Percentiles rank a stretch among this genome's conserved stretches.
Conservation (phyloP, 139 green algal genomes). For the Tetraselmis chui region DNA sequence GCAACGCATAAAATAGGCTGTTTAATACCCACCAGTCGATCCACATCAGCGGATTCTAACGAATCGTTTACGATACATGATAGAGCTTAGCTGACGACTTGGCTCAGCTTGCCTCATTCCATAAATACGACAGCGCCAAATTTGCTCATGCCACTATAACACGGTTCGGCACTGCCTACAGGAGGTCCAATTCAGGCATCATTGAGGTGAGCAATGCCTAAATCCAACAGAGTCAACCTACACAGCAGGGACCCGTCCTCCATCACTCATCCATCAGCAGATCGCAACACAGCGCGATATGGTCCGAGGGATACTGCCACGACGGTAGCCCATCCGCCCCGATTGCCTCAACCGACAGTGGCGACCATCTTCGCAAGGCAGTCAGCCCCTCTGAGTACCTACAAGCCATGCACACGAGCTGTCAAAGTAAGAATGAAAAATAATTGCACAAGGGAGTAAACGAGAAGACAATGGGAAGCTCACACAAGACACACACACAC, state of each 20-base stretch:
- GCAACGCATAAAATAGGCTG: too few species aligned
- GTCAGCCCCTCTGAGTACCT: neutral
- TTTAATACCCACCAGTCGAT: too few species aligned
- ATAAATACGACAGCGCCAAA: too few species aligned
- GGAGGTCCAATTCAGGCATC: neutral
- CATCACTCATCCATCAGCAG: neutral
- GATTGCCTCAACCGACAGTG: neutral
- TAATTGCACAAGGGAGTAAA: too few species aligned
- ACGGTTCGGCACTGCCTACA: too few species aligned
- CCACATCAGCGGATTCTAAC: too few species aligned
- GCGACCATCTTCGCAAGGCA: neutral
- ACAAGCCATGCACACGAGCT: neutral
- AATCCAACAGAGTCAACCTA: neutral
- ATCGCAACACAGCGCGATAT: neutral
- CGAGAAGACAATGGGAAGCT: too few species aligned
- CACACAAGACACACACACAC: too few species aligned
- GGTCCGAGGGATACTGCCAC: neutral
- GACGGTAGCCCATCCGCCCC: neutral
- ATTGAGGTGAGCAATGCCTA: neutral
- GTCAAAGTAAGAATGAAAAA: neutral
- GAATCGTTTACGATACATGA: too few species aligned
- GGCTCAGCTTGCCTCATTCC: too few species aligned
- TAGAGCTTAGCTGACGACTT: too few species aligned
- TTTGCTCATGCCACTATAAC: too few species aligned
- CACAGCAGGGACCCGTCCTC: neutral